Evolutionary conservation across 2,329 filamentous ascomycete genomes (phyloP).

Genomic region (Colletotrichum liriopes): DNA sequence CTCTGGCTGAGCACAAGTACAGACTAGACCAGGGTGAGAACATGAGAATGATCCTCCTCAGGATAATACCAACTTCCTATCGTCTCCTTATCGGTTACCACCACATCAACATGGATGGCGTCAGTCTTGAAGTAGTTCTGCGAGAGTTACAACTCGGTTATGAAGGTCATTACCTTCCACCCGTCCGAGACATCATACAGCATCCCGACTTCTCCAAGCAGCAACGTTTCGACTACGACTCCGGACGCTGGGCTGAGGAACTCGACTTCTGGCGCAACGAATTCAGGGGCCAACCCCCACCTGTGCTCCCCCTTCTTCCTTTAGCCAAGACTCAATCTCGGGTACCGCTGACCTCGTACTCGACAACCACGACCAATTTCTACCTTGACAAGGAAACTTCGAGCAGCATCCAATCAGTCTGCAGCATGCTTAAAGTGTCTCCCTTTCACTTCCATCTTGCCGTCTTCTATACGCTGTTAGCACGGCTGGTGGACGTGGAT

Average conservation of each 20-base stretch:
- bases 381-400: neutral
- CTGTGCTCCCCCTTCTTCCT: neutral
- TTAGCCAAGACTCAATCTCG: neutral
- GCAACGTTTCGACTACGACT: neutral
- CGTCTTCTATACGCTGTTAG: conserved; percentile 46
- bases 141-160: neutral
- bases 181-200: neutral
- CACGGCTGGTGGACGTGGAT: conserved; percentile 27
- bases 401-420: neutral
- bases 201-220: neutral
- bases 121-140: neutral
- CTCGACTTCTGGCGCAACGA: conserved; percentile 9
- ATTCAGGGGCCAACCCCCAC: neutral
- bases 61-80: neutral
- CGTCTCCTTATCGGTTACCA: conserved; percentile 1
- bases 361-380: neutral
- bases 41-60: conserved; percentile 7
- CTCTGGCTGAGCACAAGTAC: neutral
- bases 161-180: neutral
- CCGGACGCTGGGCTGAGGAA: neutral
- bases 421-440: conserved; percentile 28
- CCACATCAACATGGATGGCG: conserved; percentile 21
- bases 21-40: neutral
- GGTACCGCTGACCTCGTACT: neutral
- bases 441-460: conserved; percentile 64